Percentiles rank a stretch among this genome's conserved stretches.
Conservation (phyloP, 768 basidiomycete genomes). For the Mycena belliarum region DNA sequence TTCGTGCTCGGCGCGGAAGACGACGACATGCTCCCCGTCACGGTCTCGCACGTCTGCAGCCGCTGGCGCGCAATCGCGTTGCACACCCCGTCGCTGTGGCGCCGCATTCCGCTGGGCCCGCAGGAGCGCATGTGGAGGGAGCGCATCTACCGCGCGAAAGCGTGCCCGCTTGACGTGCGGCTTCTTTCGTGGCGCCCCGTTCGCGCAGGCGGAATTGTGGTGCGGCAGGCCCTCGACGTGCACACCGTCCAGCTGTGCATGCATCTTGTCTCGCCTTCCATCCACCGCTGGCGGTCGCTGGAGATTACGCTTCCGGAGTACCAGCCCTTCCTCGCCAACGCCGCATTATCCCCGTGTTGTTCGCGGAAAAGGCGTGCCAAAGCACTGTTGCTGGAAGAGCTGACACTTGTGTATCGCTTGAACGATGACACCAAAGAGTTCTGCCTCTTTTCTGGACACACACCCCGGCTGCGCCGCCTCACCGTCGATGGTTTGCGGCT, state of each 20-base stretch:
- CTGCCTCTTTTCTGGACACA: constrained; percentile 58
- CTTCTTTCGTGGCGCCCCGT: constrained; percentile 38
- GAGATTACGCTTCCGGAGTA: constrained; percentile 55
- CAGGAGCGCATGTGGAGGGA: constrained; percentile 62
- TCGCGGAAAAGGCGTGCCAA: constrained; percentile 30
- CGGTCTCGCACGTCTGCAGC: constrained; percentile 69
- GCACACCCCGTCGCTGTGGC: constrained; percentile 65
- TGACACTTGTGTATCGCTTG: constrained; percentile 57
- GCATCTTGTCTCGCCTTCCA: constrained; percentile 53
- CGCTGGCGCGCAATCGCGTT: constrained; percentile 64
- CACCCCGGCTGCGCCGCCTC: constrained; percentile 56
- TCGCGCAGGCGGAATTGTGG: constrained; percentile 23
- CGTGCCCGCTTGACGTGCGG: constrained; percentile 62
- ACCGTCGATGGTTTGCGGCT: constrained; percentile 67
- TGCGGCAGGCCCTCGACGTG: constrained; percentile 22
- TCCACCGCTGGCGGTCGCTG: constrained; percentile 63
- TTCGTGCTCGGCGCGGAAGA: constrained; percentile 62
- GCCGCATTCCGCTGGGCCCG: constrained; percentile 52
- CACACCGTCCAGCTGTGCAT: constrained; percentile 61
- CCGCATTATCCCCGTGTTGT: constrained; percentile 58
- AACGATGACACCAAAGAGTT: constrained; percentile 76
- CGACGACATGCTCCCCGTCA: constrained; percentile 57
- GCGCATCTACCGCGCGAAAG: constrained; percentile 58
- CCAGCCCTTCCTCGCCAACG: constrained; percentile 68
- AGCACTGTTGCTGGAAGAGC: constrained; percentile 50